Conservation (phyloP, 192 early-diverging fungal genomes). For the Coemansia sp. region DNA sequence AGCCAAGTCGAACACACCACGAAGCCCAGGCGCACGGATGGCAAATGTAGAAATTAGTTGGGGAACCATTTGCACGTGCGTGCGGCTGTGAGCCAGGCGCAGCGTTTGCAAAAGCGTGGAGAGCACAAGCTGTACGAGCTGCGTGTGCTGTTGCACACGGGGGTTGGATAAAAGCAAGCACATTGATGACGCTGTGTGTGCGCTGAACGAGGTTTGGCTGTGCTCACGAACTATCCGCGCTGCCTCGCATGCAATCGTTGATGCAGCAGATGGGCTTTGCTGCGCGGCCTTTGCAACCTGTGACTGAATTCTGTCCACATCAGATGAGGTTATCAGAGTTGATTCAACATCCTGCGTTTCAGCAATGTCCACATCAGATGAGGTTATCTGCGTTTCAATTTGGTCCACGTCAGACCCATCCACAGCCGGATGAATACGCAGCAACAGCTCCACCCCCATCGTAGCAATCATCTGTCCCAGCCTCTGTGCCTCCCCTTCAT, state of each 20-base stretch:
- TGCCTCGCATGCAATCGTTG: slow-evolving; percentile 24
- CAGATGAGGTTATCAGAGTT: background rate
- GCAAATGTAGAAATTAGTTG: slow-evolving; percentile 26
- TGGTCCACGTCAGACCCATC: background rate
- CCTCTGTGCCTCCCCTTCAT: background rate
- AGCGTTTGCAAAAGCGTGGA: slow-evolving; percentile 17
- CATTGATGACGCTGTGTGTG: slow-evolving; percentile 4
- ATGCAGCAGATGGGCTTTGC: background rate
- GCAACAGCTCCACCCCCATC: background rate
- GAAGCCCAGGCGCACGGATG: slow-evolving; percentile 33
- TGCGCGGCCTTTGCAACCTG: background rate
- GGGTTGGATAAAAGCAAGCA: slow-evolving; percentile 12
- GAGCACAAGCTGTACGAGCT: slow-evolving; percentile 30
- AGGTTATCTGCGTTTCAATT: background rate
- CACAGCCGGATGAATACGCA: background rate
- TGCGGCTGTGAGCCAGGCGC: slow-evolving; percentile 6
- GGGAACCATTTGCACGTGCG: slow-evolving; percentile 15
- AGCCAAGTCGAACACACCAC: slow-evolving; percentile 26
- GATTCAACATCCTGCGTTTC: background rate
- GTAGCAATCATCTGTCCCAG: background rate
- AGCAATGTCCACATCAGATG: background rate
- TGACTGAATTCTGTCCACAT: background rate
- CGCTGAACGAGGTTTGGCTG: slow-evolving; percentile 16
- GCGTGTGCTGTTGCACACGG: slow-evolving; percentile 16
- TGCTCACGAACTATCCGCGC: slow-evolving; percentile 35